Base-by-base conservation (phyloP, 768 basidiomycete species). In the Nevesoporus exiguus region DNA sequence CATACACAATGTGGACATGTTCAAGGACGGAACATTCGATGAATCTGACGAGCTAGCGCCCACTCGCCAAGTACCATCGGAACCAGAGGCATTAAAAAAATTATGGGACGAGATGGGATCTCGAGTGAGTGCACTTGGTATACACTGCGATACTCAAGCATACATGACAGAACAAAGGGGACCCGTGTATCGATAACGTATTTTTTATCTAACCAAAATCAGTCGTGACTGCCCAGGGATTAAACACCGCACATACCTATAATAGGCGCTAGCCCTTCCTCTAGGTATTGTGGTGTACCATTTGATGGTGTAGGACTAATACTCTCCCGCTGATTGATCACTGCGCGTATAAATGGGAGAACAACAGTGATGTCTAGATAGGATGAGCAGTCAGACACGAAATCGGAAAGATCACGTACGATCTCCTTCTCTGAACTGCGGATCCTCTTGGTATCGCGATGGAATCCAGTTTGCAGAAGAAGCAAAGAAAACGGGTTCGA, bases 341-440 rank as follows among this genome's bases (percentile, higher is more conserved):
- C 69, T 5, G 71, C 59, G 8, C 80, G 75, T 52, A 73, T 63
- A 48, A 76, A 78, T 1, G 70, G 71, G 7, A 78, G 64, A 7
- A 74, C 73, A 31, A 78, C 71, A 3, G 77, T 77, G 42, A 78
- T 73, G 52, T 78, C 77, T 78, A 49, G 8, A 49, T 4, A 7
- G 27, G 21, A 34, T 57, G 27, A 62, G 57, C 17, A 1, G 9
- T 44, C 10, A 39, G 5, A 27, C n/a, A 31, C 2, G 10, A 14
- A 11, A 14, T 33, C 31, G 3, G 31, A 14, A 33, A 10, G 31
- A 33, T 14, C 14, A 33, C 31, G 9, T 11, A 33, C 31, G 31
- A 11, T 33, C 31, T 6, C 31, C 31, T 11, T 10, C 3, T 3
- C 9, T 14, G 31, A 14, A 11, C n/a, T n/a, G n/a, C 14, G 31